Evolutionary conservation across 1,139 yeast genomes (phyloP), one percentile per base, ranked within the genome.

Genomic region (Candida anutae): DNA sequence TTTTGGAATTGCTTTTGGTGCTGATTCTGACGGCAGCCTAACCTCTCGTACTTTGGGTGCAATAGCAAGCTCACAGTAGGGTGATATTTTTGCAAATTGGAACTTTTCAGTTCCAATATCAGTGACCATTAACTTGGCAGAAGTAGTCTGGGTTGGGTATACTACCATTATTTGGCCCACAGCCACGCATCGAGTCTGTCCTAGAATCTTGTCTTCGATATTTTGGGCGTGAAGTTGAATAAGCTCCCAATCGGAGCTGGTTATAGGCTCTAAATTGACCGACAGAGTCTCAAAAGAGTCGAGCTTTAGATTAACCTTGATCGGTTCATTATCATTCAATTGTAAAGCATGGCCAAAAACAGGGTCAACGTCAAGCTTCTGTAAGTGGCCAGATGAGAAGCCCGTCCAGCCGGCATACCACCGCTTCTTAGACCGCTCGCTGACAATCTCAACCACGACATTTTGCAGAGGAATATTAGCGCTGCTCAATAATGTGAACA

Each of bases 171-270:
- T 57, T 38, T 79, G 90, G 27, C 66, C 61, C 15, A 65, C 36
- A 0, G 77, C 62, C 2, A 87, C 82, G 28, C 93, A 82, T 34
- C 97, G 62, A 1, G 93, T 77, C 50, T 88, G 97, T 30, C 77
- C 74, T 24, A 88, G 59, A 42, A 88, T 65, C 40, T 75, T 74
- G 27, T 75, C 74, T 46, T 90, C 97, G 23, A 90, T 67, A 28
- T 68, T 71, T 27, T 70, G 76, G 2, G 95, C 93, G 51, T 90
- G 84, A 4, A 82, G 57, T 45, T 87, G 95, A 5, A 87, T 83
- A 23, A 83, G 60, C 42, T 88, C 97, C 97, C 97, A 90, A 48
- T 90, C 98, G 4, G 81, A 69, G 3, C 78, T 54, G 0, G 83
- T 66, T 19, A 71, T 54, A 0, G 97, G 97, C 46, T 85, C 96